A percentile compares a stretch with the other conserved stretches of the same genome.
These are phyloP conservation scores for Phragmites australis DNA, from an alignment of 176 grass and related monocot genomes.

Conservation along the genomic window DNA sequence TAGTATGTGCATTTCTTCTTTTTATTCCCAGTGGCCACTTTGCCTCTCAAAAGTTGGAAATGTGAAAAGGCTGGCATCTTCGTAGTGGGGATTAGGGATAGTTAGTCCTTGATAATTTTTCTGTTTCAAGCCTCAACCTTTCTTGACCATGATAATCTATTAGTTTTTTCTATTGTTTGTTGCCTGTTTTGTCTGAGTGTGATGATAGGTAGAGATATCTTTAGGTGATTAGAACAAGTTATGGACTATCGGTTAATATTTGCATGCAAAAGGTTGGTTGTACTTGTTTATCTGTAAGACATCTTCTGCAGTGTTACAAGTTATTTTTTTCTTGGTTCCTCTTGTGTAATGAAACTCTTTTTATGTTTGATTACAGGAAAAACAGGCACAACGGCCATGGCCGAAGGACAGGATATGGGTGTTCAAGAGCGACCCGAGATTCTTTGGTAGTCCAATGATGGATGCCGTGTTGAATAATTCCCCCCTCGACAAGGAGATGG, in stretches of 20 bases:
- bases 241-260: not conserved
- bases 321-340: not conserved
- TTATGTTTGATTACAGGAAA: slow-evolving; percentile 74
- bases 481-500: slow-evolving; percentile 90
- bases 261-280: not conserved
- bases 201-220: too few species aligned
- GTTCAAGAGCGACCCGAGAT: slow-evolving; percentile 83
- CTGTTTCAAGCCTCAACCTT: not conserved
- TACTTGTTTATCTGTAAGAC: not conserved
- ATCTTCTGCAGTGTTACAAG: slow-evolving; percentile 6
- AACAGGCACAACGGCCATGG: slow-evolving; percentile 95
- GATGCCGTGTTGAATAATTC: slow-evolving; percentile 84
- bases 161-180: not conserved
- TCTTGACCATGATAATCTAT: not conserved
- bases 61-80: not conserved
- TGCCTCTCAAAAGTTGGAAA: not conserved
- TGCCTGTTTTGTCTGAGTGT: not conserved
- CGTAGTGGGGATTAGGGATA: not conserved
- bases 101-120: not conserved
- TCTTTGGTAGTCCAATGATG: slow-evolving; percentile 98
- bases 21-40: not conserved
- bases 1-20: not conserved
- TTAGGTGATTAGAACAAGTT: not conserved
- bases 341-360: slow-evolving; percentile 9
- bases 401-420: slow-evolving; percentile 95